A percentile compares a stretch with the other conserved stretches of the same genome.
phyloP scores from a whole-genome alignment of 2,329 filamentous ascomycete species.

The Trichoderma arundinaceum region DNA sequence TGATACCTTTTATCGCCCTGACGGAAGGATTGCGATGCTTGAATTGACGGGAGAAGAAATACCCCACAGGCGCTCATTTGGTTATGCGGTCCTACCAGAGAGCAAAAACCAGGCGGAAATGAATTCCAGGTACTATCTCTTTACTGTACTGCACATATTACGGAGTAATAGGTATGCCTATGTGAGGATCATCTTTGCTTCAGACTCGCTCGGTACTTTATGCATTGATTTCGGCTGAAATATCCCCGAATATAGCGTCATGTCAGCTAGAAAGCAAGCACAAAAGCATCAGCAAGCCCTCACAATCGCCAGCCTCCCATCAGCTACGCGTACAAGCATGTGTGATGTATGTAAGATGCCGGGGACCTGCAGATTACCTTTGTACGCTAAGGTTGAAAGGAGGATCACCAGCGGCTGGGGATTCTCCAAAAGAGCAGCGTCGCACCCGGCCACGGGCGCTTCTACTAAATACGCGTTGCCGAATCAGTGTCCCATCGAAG shows the following conservation, averaged over 20 bases:
- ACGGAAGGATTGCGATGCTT: slow-evolving; percentile 21
- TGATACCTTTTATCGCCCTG: slow-evolving; percentile 3
- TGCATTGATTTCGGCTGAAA: slow-evolving; percentile 15
- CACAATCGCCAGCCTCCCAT: neutral
- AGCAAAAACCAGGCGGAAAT: no score
- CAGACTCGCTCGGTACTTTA: slow-evolving; percentile 3
- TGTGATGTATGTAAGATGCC: slow-evolving; percentile 4
- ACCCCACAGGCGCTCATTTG: neutral
- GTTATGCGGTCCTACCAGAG: no score
- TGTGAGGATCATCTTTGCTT: neutral
- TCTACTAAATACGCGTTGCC: neutral
- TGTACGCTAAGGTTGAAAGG: neutral
- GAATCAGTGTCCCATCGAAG: slow-evolving; percentile 16
- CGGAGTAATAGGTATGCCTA: neutral
- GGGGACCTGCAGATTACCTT: slow-evolving; percentile 21
- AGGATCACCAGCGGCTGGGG: neutral
- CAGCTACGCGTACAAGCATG: slow-evolving; percentile 7
- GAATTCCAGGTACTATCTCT: neutral
- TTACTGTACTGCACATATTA: neutral
- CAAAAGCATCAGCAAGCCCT: neutral
- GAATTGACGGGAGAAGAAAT: neutral
- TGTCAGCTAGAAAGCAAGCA: neutral
- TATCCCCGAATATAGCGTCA: slow-evolving; percentile 8
- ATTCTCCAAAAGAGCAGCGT: neutral
- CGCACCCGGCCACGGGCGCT: neutral